These are phyloP conservation scores for Alternaria solani DNA, from an alignment of 2,329 filamentous ascomycete species.

Conservation along the genomic window DNA sequence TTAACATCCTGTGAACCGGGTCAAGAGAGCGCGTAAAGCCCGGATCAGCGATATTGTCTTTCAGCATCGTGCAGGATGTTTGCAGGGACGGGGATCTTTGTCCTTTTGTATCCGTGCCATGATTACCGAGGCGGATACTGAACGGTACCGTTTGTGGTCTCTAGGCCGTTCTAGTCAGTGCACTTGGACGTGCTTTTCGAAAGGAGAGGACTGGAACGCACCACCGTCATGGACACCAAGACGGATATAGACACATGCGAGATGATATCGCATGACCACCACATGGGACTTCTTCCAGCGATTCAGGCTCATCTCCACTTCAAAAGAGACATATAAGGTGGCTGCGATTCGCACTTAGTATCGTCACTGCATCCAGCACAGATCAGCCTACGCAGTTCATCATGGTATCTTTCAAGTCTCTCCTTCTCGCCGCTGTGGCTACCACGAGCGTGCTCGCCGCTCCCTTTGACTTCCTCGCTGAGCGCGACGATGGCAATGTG, in stretches of 20 bases:
- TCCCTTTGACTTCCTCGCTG: slow-evolving; percentile 29
- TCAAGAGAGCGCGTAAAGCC: slow-evolving; percentile 13
- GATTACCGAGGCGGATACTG: neutral
- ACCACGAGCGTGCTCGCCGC: slow-evolving; percentile 23
- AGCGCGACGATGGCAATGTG: slow-evolving; percentile 31
- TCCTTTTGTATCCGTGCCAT: neutral
- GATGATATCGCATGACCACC: slow-evolving; percentile 14
- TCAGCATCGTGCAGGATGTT: slow-evolving; percentile 8
- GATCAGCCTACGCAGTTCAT: slow-evolving; percentile 12
- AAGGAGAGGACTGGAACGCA: slow-evolving; percentile 10
- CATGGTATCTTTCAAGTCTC: slow-evolving; percentile 36
- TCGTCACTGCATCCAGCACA: slow-evolving; percentile 17
- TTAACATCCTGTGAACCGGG: slow-evolving; percentile 18
- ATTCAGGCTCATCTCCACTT: slow-evolving; percentile 23
- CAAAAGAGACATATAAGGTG: slow-evolving; percentile 18
- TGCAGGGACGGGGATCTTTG: slow-evolving; percentile 5
- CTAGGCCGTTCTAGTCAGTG: slow-evolving; percentile 5
- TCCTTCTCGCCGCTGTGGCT: slow-evolving; percentile 29
- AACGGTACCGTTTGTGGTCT: slow-evolving; percentile 5
- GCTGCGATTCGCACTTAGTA: slow-evolving; percentile 5
- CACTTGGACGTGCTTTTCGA: slow-evolving; percentile 6
- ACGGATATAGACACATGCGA: slow-evolving; percentile 11
- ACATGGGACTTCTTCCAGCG: slow-evolving; percentile 20
- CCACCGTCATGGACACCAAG: slow-evolving; percentile 12
- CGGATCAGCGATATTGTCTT: slow-evolving; percentile 14